Percentiles rank a stretch among this genome's conserved stretches.
phyloP scores from a whole-genome alignment of 2,329 filamentous ascomycete species.

The Ophiocordyceps camponoti-leonardi region DNA sequence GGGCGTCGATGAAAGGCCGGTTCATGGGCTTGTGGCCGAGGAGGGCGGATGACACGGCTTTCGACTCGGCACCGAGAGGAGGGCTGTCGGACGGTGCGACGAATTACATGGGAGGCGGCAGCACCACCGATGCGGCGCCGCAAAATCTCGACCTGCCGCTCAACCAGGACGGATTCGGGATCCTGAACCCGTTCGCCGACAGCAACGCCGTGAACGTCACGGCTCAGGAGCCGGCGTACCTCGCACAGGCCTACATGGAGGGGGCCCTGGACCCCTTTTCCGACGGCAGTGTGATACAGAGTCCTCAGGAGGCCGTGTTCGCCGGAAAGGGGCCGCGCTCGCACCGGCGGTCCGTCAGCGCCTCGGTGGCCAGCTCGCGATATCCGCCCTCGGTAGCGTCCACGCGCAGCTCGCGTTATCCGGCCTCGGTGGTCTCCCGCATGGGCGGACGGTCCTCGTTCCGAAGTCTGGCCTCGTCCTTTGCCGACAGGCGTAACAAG shows the following conservation, averaged over 20 bases:
- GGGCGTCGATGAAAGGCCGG: not conserved
- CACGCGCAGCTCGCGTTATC: slow-evolving; percentile 13
- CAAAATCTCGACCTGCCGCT: slow-evolving; percentile 21
- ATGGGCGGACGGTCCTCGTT: slow-evolving; percentile 20
- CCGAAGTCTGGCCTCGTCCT: slow-evolving; percentile 20
- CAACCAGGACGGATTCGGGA: slow-evolving; percentile 13
- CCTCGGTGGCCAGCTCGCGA: slow-evolving; percentile 8
- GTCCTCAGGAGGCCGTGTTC: slow-evolving; percentile 5
- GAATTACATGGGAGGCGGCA: not conserved
- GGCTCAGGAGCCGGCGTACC: slow-evolving; percentile 19
- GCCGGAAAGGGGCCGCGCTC: slow-evolving; percentile 28
- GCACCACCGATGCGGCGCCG: slow-evolving; percentile 7
- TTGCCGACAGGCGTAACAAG: slow-evolving; percentile 31
- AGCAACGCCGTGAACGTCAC: slow-evolving; percentile 24
- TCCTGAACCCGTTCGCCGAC: slow-evolving; percentile 30
- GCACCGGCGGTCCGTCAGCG: slow-evolving; percentile 25
- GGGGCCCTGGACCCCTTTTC: slow-evolving; percentile 24
- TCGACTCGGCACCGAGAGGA: not conserved
- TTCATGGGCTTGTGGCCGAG: slow-evolving; percentile 23
- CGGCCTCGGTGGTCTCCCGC: slow-evolving; percentile 9
- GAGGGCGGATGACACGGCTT: slow-evolving; percentile 17
- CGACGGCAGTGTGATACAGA: slow-evolving; percentile 26
- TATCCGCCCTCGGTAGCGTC: slow-evolving; percentile 3
- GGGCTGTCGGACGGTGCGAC: no score
- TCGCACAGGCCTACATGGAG: slow-evolving; percentile 5